Evolutionary conservation across 2,329 filamentous ascomycete species (phyloP).

Genomic region (Fusarium sp.): DNA sequence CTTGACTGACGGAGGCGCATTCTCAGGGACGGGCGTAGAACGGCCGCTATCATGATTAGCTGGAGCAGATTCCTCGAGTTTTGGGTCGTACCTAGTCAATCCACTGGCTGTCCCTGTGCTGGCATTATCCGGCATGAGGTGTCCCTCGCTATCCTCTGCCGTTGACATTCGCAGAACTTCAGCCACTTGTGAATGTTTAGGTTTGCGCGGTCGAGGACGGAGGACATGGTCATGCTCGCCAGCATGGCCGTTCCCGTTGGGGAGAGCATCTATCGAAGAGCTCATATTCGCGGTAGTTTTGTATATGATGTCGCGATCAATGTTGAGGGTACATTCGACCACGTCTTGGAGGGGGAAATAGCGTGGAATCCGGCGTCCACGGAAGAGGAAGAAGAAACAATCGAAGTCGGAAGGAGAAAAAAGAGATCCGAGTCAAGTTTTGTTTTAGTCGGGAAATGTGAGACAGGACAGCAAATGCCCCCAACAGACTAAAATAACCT

Average conservation of each 20-base stretch:
- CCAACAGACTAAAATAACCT: slow-evolving; percentile 1
- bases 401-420: neutral
- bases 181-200: slow-evolving; percentile 61
- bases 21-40: slow-evolving; percentile 85
- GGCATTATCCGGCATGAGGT: slow-evolving; percentile 53
- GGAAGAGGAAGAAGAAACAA: slow-evolving; percentile 8
- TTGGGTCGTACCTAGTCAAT: slow-evolving; percentile 58
- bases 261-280: slow-evolving; percentile 47
- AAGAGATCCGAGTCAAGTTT: slow-evolving; percentile 13
- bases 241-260: slow-evolving; percentile 47
- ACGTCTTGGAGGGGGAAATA: slow-evolving; percentile 2
- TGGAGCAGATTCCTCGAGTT: neutral
- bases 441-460: slow-evolving; percentile 13
- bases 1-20: slow-evolving; percentile 93
- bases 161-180: slow-evolving; percentile 57
- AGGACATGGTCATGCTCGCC: slow-evolving; percentile 57
- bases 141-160: slow-evolving; percentile 51
- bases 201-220: slow-evolving; percentile 64
- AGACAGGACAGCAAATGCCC: slow-evolving; percentile 20
- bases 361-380: slow-evolving; percentile 13
- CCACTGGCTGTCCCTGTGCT: slow-evolving; percentile 52
- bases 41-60: slow-evolving; percentile 70
- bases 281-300: slow-evolving; percentile 44
- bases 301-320: slow-evolving; percentile 17
- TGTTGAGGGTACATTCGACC: slow-evolving; percentile 16